Base-by-base conservation (phyloP, 371 early-diverging fungal genomes). In the Catenaria anguillulae region DNA sequence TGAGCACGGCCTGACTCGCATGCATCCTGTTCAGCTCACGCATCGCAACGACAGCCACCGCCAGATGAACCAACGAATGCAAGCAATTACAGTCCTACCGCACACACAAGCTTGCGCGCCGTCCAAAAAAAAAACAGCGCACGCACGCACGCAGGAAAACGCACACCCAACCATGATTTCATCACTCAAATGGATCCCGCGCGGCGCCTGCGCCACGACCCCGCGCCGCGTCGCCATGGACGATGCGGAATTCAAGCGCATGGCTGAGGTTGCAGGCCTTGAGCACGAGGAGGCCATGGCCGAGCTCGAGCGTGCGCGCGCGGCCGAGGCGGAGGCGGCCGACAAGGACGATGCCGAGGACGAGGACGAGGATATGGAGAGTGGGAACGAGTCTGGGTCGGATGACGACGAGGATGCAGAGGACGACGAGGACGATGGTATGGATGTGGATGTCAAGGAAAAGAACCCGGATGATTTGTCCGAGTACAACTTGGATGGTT, bases 201-300 rank as follows among this genome's bases (percentile, higher is more conserved):
- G 87, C 70, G 97, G 96, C 59, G 90, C 83, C 54, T 87, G 93
- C 35, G 79, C 81, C 35, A 79, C 84, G 56, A 67, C 76, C 54
- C 93, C 94, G 23, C 78, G 80, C 37, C 82, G 81, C 62, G 88
- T 84, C 67, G 79, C 84, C 62, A 70, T 93, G 56, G 83, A 85
- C 61, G 93, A 93, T 59, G 86, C 85, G 48, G 95, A 96, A 71
- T 90, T 77, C 66, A 77, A 85, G 55, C 75, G 85, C 61, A 86
- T 97, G 59, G 76, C 80, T 59, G 70, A 77, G 19, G 68, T 85
- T 45, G 86, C 90, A 4, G 77, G 79, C 33, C 76, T 76, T 29
- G 83, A 90, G 63, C 64, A 91, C 40, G 81, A 83, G 15, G 81
- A 78, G 36, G 90, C 92, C 60, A 79, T 82, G 58, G 73, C 76